These are phyloP conservation scores for Hypseocharis bilobata DNA, from an alignment of 441 rosid species.

Conservation along the genomic window DNA sequence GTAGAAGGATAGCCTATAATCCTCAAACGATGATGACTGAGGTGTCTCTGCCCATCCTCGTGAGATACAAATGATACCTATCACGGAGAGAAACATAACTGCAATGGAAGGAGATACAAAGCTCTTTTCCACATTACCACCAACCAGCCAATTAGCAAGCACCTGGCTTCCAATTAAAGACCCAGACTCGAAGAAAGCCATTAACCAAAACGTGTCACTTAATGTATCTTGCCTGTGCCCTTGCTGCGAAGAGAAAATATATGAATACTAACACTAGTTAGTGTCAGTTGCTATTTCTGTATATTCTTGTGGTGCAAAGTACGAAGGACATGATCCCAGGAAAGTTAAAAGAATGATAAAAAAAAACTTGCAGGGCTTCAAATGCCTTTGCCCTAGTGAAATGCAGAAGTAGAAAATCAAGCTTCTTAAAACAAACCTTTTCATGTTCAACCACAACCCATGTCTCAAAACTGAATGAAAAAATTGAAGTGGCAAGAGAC, in stretches of 20 bases:
- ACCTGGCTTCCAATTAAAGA: conserved; percentile 67
- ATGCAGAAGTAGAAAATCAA: not conserved
- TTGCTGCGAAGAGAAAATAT: conserved; percentile 42
- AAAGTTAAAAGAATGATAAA: not conserved
- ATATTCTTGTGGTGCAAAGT: not conserved
- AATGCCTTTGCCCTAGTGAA: not conserved
- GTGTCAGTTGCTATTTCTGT: not conserved
- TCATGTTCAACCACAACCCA: conserved; percentile 74
- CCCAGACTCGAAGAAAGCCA: conserved; percentile 74
- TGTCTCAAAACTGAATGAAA: conserved; percentile 72
- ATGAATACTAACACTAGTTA: not conserved
- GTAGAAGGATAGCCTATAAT: conserved; percentile 40
- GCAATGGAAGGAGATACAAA: conserved; percentile 38
- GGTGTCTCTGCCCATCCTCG: conserved; percentile 46
- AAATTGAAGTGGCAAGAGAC: conserved; percentile 60
- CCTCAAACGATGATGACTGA: conserved; percentile 30
- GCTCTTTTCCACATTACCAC: conserved; percentile 34
- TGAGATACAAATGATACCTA: conserved; percentile 39
- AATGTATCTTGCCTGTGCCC: conserved; percentile 65
- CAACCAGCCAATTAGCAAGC: conserved; percentile 61
- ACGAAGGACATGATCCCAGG: not conserved
- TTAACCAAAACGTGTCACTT: conserved; percentile 74
- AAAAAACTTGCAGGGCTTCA: not conserved
- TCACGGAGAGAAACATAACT: conserved; percentile 40
- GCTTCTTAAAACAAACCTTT: conserved; percentile 42